Evolutionary conservation across 768 basidiomycete genomes (phyloP).

Genomic region (Trametes cubensis): DNA sequence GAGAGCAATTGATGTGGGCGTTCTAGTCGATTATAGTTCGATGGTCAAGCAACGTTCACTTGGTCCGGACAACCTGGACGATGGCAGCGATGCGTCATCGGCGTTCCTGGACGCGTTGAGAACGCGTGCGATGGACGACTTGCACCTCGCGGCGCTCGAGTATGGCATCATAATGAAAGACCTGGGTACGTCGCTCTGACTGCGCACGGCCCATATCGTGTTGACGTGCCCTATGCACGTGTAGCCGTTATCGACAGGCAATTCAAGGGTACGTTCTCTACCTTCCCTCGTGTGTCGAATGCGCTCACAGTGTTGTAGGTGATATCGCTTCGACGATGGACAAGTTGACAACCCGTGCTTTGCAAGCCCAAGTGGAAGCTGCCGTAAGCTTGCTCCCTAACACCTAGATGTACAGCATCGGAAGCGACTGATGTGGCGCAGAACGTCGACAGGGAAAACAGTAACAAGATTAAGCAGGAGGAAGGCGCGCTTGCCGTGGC

Average conservation of each 20-base stretch:
- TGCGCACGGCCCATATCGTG: no score
- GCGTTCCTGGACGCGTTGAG: slow-evolving; percentile 83
- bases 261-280: slow-evolving; percentile 66
- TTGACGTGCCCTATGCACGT: neutral
- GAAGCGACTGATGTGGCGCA: no score
- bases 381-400: slow-evolving; percentile 49
- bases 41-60: slow-evolving; percentile 82
- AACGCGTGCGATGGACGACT: slow-evolving; percentile 85
- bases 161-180: slow-evolving; percentile 86
- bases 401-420: no score
- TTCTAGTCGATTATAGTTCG: slow-evolving; percentile 52
- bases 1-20: no score
- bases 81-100: slow-evolving; percentile 67
- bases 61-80: slow-evolving; percentile 74
- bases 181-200: slow-evolving; percentile 49
- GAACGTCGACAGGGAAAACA: slow-evolving; percentile 87
- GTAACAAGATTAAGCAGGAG: slow-evolving; percentile 85
- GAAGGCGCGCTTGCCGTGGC: slow-evolving; percentile 79
- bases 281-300: neutral
- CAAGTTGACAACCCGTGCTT: slow-evolving; percentile 78
- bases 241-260: slow-evolving; percentile 85
- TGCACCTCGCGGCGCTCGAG: slow-evolving; percentile 78
- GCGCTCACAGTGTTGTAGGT: slow-evolving; percentile 32
- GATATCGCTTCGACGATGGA: slow-evolving; percentile 87
- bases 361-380: slow-evolving; percentile 87